These are phyloP conservation scores for Kingdonia uniflora DNA, from an alignment of 164 flowering plant species.

Conservation along the genomic window DNA sequence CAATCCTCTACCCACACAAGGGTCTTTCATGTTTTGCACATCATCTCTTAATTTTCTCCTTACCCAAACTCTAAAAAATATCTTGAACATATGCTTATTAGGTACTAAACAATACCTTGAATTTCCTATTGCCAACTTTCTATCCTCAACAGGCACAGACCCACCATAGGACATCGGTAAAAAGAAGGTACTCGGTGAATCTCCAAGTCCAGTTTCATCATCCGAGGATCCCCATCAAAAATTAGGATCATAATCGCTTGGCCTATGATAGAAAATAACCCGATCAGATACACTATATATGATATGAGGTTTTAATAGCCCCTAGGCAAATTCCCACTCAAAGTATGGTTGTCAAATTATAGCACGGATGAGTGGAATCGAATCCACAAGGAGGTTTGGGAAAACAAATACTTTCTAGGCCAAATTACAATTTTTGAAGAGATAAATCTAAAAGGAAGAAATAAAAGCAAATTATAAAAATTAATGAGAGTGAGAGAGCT, in stretches of 20 bases:
- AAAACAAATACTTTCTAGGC: no score
- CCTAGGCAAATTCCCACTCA: no score
- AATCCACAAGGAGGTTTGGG: no score
- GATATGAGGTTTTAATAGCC: no score
- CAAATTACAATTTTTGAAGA: no score
- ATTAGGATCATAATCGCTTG: no score
- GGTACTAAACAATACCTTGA: slow-evolving; percentile 41
- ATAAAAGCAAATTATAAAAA: no score
- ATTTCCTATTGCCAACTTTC: slow-evolving; percentile 19
- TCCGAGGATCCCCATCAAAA: slow-evolving; percentile 41
- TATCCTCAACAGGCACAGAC: slow-evolving; percentile 27
- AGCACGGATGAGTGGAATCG: no score
- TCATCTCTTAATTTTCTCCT: no score
- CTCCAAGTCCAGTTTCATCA: slow-evolving; percentile 30
- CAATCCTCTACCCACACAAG: slow-evolving; percentile 46
- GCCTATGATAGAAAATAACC: slow-evolving; percentile 29
- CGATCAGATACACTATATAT: slow-evolving; percentile 42
- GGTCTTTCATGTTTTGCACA: slow-evolving; percentile 38
- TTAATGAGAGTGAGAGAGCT: no score
- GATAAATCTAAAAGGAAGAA: no score
- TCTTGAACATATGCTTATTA: slow-evolving; percentile 47
- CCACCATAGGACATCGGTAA: slow-evolving; percentile 32
- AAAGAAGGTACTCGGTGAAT: slow-evolving; percentile 31
- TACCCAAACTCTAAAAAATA: slow-evolving; percentile 43
- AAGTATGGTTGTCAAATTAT: no score